A percentile compares a stretch with the other conserved stretches of the same genome.
Evolutionary conservation across 1,284 basidiomycete species (phyloP).

Genomic region (Rhodotorula sp.): DNA sequence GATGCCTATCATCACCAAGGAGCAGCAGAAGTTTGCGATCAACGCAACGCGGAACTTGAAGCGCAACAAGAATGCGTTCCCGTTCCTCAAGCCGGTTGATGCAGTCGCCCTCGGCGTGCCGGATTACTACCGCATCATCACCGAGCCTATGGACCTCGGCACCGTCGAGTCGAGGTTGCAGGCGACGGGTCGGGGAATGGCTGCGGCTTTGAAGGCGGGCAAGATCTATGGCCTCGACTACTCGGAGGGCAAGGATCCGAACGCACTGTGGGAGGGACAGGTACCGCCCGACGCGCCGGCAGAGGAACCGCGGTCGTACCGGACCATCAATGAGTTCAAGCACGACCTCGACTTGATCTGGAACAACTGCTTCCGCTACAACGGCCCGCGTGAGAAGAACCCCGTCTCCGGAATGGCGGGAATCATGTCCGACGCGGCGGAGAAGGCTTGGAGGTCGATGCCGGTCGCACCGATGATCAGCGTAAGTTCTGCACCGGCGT

Average conservation of each 20-base stretch:
- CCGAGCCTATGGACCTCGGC: conserved; percentile 90
- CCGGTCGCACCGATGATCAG: conserved; percentile 61
- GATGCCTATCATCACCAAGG: conserved; percentile 41
- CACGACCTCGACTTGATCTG: conserved; percentile 82
- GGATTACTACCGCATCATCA: conserved; percentile 84
- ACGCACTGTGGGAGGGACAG: conserved; percentile 53
- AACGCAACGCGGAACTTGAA: conserved; percentile 79
- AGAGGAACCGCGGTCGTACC: conserved; percentile 50
- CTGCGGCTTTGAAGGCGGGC: conserved; percentile 24
- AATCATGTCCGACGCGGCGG: conserved; percentile 77
- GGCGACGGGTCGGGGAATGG: conserved; percentile 49
- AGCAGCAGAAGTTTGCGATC: conserved; percentile 77
- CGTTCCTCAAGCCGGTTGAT: conserved; percentile 88
- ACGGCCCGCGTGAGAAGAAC: conserved; percentile 74
- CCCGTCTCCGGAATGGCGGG: conserved; percentile 73
- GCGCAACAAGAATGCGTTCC: conserved; percentile 76
- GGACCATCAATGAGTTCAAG: conserved; percentile 68
- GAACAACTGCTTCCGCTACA: conserved; percentile 85
- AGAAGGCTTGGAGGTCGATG: conserved; percentile 80
- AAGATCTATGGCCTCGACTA: conserved; percentile 39
- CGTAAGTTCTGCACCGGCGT: conserved; percentile 12
- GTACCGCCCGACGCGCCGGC: conserved; percentile 48
- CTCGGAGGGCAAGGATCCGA: conserved; percentile 60
- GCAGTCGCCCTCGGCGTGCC: conserved; percentile 84
- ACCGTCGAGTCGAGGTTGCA: conserved; percentile 85